Evolutionary conservation across 176 grass and related monocot genomes (phyloP), one percentile per base, ranked within the genome.

Genomic region (Oryza coarctata): DNA sequence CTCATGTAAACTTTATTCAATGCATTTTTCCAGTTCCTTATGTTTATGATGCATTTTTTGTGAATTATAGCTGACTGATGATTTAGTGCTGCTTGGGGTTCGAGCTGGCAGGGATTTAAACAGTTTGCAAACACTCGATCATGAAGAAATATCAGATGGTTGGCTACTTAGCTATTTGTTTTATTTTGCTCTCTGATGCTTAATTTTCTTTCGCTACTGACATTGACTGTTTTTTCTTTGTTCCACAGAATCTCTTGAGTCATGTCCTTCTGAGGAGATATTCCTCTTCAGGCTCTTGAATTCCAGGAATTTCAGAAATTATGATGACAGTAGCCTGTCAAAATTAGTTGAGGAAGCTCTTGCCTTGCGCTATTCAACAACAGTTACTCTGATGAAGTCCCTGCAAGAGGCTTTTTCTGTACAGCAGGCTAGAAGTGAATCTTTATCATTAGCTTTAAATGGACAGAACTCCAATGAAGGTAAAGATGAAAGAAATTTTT

Each of bases 11-110:
- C 28, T 71, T 39, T 65, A 43, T 39, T 74, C 8, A 52, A 70
- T 82, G 62, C 11, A 52, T 35, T 75, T 83, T 86, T 84, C 29
- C 34, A 45, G 11, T 26, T 70, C 61, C 25, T 26, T 64, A 84
- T 73, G 30, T 77, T 86, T 76, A 71, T 87, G 38, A 77, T 80
- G 72, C 41, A 36, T 75, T 20, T 20, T 84, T 36, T 73, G 47
- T 65, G 83, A 90, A 73, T 88, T 90, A 74, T 83, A 98, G 95
- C 82, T 98, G 75, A 86, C 93, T 82, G 90, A 98, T 84, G 95
- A 98, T 89, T 89, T 98, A 75, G 82, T 93, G 47, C 84, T 94
- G 29, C 79, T 98, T 75, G 90, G 92, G 69, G 73, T 98, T 73
- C 86, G 82, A 17, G 84, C 74, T 89, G 92, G 90, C 70, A 81